phyloP scores from a whole-genome alignment of 2,329 filamentous ascomycete genomes.

The Verticillium longisporum region DNA sequence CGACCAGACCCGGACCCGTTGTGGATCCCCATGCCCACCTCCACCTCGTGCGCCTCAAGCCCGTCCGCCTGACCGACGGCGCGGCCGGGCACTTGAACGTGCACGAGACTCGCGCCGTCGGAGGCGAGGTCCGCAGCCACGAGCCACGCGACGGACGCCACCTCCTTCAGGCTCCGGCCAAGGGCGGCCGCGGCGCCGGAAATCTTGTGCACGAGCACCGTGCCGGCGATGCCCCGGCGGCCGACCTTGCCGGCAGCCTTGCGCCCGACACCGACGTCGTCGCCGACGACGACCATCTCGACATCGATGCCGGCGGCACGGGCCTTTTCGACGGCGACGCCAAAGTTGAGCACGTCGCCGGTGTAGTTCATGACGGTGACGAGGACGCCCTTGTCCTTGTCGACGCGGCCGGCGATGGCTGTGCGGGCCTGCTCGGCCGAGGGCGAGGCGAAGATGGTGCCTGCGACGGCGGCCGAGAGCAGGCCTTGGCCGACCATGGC shows the following conservation, averaged over 20 bases:
- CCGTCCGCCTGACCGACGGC: constrained; percentile 35
- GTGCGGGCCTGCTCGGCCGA: constrained; percentile 74
- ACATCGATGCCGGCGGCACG: constrained; percentile 53
- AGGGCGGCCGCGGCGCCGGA: constrained; percentile 73
- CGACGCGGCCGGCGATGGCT: constrained; percentile 68
- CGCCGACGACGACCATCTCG: constrained; percentile 68
- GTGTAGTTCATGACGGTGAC: constrained; percentile 20
- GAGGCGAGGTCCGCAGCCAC: constrained; percentile 72
- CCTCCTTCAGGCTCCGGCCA: constrained; percentile 62
- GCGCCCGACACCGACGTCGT: constrained; percentile 85
- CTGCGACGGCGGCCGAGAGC: constrained; percentile 74
- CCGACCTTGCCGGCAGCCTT: constrained; percentile 85
- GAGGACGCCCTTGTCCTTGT: constrained; percentile 61
- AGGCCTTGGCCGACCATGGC: constrained; percentile 79
- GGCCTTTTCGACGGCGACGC: constrained; percentile 61
- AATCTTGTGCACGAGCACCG: constrained; percentile 87
- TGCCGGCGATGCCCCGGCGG: constrained; percentile 82
- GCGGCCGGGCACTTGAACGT: constrained; percentile 89
- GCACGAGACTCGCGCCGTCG: constrained; percentile 77
- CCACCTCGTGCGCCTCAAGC: constrained; percentile 50
- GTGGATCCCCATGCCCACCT: constrained; percentile 73
- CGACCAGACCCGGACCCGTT: constrained; percentile 57
- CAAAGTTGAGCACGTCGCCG: constrained; percentile 30
- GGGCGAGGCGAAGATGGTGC: constrained; percentile 80
- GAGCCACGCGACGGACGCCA: constrained; percentile 64